Percentiles rank a stretch among this genome's conserved stretches.
phyloP scores from a whole-genome alignment of 2,329 filamentous ascomycete genomes.

The Penicillium sumatraense region DNA sequence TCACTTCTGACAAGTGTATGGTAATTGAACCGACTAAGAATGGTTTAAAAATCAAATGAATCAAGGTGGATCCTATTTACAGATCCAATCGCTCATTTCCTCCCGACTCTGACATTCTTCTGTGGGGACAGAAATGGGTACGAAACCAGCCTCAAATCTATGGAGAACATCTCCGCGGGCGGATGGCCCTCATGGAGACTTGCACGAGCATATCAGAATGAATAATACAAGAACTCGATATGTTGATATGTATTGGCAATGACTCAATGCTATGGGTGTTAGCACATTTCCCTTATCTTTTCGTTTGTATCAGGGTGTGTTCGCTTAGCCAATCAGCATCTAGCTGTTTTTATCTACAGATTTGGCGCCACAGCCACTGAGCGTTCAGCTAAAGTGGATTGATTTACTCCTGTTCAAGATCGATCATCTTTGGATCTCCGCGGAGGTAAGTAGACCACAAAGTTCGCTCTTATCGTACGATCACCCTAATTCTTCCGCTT shows the following conservation, averaged over 20 bases:
- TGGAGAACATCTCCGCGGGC: slow-evolving; percentile 10
- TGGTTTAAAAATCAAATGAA: not conserved
- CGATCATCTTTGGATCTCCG: slow-evolving; percentile 16
- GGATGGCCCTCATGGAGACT: not conserved
- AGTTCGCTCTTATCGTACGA: slow-evolving; percentile 12
- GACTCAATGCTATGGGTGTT: not conserved
- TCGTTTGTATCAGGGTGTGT: not conserved
- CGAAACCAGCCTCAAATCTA: not conserved
- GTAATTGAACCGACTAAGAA: not conserved
- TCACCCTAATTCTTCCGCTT: slow-evolving; percentile 15
- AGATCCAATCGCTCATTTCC: not conserved
- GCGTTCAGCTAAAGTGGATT: not conserved
- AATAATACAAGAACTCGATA: not conserved
- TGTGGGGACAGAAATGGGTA: not conserved
- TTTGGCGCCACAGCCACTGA: slow-evolving; percentile 4
- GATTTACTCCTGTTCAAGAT: not conserved
- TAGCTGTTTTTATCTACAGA: slow-evolving; percentile 11
- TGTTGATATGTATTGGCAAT: not conserved
- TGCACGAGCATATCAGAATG: not conserved
- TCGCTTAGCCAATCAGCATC: not conserved
- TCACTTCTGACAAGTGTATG: not conserved
- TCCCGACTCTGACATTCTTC: not conserved
- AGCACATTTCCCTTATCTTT: not conserved
- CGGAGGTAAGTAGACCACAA: slow-evolving; percentile 15
- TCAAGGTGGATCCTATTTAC: not conserved